Evolutionary conservation across 108 stramenopile genomes (phyloP).

Genomic region (Pseudonitzschia delicatissima): DNA sequence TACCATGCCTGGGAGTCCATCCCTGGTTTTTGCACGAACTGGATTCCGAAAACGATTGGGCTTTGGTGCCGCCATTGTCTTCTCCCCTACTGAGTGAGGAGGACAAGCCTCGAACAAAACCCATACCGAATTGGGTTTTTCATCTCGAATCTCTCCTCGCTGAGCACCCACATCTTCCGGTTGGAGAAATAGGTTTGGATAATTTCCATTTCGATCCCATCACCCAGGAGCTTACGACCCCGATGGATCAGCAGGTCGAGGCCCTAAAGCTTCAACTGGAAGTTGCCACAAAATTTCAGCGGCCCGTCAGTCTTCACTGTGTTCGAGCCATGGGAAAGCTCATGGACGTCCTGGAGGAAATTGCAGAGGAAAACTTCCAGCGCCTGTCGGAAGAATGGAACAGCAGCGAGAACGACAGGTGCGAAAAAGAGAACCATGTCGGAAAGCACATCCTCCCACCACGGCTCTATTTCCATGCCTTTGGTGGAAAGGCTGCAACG

Average conservation of each 20-base stretch:
- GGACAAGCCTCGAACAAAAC: not conserved
- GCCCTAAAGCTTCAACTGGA: constrained; percentile 69
- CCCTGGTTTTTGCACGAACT: constrained; percentile 84
- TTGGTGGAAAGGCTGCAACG: constrained; percentile 73
- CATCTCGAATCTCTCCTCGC: constrained; percentile 41
- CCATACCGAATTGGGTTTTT: constrained; percentile 44
- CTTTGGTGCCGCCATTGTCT: not conserved
- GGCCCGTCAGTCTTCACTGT: constrained; percentile 80
- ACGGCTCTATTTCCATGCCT: constrained; percentile 85
- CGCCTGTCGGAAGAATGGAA: not conserved
- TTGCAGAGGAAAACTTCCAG: constrained; percentile 29
- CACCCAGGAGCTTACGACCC: constrained; percentile 48
- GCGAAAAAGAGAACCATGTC: not conserved
- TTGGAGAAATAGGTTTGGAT: constrained; percentile 89
- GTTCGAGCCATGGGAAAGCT: constrained; percentile 74
- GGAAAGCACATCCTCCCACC: constrained; percentile 44
- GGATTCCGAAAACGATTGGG: constrained; percentile 29
- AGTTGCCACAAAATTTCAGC: constrained; percentile 53
- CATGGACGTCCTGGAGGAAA: constrained; percentile 30
- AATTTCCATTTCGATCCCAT: constrained; percentile 64
- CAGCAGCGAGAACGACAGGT: constrained; percentile 9
- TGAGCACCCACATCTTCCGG: constrained; percentile 49
- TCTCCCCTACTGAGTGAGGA: not conserved
- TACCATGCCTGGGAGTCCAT: constrained; percentile 83
- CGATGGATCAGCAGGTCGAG: constrained; percentile 56